These are phyloP conservation scores for Carnegiea gigantea DNA, from an alignment of 179 eudicot genomes.

Conservation along the genomic window DNA sequence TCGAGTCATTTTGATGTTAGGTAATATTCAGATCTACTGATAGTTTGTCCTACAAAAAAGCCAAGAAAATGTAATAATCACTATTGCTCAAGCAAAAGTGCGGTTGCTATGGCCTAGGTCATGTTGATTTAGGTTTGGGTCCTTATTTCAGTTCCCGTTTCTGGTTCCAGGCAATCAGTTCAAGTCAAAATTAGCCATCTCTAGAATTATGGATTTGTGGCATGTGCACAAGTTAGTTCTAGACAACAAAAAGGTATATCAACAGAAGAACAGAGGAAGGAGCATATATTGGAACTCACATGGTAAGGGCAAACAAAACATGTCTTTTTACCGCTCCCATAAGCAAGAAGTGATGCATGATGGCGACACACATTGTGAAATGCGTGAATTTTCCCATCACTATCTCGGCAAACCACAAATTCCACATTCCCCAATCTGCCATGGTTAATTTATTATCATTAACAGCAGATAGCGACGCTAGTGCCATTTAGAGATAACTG, in stretches of 20 bases:
- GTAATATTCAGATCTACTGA: neutral
- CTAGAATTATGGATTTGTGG: neutral
- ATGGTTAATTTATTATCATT: slow-evolving; percentile 16
- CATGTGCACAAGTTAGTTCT: too few relatives aligned
- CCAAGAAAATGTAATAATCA: neutral
- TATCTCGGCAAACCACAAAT: slow-evolving; percentile 80
- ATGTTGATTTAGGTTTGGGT: neutral
- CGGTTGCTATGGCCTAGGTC: neutral
- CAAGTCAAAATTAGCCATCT: neutral
- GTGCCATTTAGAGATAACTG: neutral
- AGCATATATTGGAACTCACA: slow-evolving; percentile 50
- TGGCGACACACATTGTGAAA: slow-evolving; percentile 99
- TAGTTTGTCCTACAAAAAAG: neutral
- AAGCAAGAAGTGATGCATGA: slow-evolving; percentile 87
- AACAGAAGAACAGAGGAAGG: neutral
- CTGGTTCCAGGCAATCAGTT: neutral
- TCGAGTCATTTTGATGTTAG: neutral
- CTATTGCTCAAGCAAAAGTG: neutral
- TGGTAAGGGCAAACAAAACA: slow-evolving; percentile 98
- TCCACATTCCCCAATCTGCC: slow-evolving; percentile 86
- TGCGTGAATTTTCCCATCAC: slow-evolving; percentile 53
- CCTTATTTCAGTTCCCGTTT: neutral
- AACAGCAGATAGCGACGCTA: neutral
- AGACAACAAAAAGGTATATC: too few relatives aligned
- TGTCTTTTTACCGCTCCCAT: slow-evolving; percentile 66